Evolutionary conservation across 768 basidiomycete genomes (phyloP), one percentile per base, ranked within the genome.

Genomic region (Phlebiopsis flavidoalba): DNA sequence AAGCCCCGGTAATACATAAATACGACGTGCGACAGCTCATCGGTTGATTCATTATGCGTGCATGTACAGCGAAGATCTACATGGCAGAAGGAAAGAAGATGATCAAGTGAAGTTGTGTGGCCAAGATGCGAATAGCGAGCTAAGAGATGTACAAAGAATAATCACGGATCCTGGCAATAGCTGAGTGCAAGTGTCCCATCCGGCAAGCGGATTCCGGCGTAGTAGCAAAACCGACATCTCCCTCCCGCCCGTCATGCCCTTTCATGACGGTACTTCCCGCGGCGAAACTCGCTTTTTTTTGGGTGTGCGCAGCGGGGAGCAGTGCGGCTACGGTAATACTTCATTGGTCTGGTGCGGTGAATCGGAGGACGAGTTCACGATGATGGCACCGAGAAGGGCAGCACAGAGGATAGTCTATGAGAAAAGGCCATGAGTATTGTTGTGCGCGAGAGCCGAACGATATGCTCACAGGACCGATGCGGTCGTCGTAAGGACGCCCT

Each of bases 401-500:
- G 88, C 76, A 69, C 94, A 96, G 47, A 96, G 74, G 46, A 95
- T 76, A 17, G 93, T 93, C 91, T 94, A 67, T 55, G 54, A 57
- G 60, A 48, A 21, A 11, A 53, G 50, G 60, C 69, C 64, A 62
- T 35, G 59, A 35, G 33, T 21, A 40, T 52, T 15, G 47, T 31
- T 46, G 58, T 49, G 57, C 63, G n/a, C 17, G 40, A 47, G 60
- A 65, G 53, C 55, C 51, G 49, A 37, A 45, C 55, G 54, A 45
- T 15, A 31, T 2, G 86, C 95, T 75, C 70, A 97, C 95, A 37
- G 95, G 95, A 35, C 95, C 96, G 54, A 97, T 73, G 58, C 97
- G 83, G 74, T 99, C 97, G 68, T 99, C 97, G 72, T 98, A 98
- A 7, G 96, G 95, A 8, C 94, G n/a, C 95, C 60, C 91, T 83